Evolutionary conservation across 805 yeast species (phyloP).

Genomic region (Maudiozyma saulgeensis): DNA sequence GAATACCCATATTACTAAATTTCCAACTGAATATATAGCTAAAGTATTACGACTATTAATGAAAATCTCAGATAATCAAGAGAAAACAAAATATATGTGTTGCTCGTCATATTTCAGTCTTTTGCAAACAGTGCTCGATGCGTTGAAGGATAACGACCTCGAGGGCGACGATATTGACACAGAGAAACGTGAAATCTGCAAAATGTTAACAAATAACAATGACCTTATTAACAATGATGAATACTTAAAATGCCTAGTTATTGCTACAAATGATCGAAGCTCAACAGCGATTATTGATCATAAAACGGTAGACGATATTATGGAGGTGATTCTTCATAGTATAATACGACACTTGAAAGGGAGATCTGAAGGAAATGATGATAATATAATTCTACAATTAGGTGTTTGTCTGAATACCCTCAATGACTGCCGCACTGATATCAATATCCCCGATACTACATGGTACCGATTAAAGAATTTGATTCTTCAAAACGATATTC

Average conservation of each 20-base stretch:
- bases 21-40: not conserved
- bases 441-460: not conserved
- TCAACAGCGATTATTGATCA: not conserved
- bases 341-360: not conserved
- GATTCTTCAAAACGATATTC: not conserved
- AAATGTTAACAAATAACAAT: not conserved
- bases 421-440: not conserved
- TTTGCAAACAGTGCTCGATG: too few species aligned
- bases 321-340: too few species aligned
- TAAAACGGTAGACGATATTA: not conserved
- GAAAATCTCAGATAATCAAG: not conserved
- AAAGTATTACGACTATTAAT: not conserved
- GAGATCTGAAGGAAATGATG: not conserved
- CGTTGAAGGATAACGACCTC: too few species aligned
- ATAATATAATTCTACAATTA: slow-evolving; percentile 11
- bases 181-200: not conserved
- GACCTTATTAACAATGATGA: not conserved
- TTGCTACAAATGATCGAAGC: slow-evolving; percentile 14
- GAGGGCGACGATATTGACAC: not conserved
- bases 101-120: too few species aligned
- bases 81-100: too few species aligned
- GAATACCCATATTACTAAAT: not conserved
- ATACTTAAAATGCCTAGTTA: slow-evolving; percentile 15
- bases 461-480: not conserved
- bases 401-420: slow-evolving; percentile 13